Evolutionary conservation across 192 early-diverging fungal species (phyloP), one percentile per base, ranked within the genome.

Genomic region (Phycomyces nitens): DNA sequence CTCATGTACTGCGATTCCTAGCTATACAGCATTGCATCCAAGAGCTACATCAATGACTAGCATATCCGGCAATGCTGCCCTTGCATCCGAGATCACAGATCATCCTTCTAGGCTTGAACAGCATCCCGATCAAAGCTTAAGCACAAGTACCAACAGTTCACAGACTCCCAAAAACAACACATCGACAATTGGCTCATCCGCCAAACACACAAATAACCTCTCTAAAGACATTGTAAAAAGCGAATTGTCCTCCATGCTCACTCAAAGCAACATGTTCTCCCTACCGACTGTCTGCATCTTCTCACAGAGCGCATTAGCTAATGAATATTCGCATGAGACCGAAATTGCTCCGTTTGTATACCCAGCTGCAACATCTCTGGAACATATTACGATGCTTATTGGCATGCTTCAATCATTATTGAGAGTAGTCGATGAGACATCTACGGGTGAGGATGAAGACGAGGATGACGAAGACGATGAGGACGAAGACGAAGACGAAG

Each of bases 361-460:
- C 23, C 23, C 21, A 26, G 53, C 5, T 22, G 14, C 26, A 22
- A 26, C 53, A 15, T 54, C 53, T 12, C 18, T 47, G 44, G 53
- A 54, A 54, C 53, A 54, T 24, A 54, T 54, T 11, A 54, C 53
- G 2, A 26, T 54, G 53, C 53, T 54, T 54, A 29, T 54, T 54
- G 53, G 53, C 12, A 54, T 54, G 26, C 23, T 54, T 14, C 23
- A 54, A 24, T 54, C 53, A 20, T 12, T 54, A 21, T 12, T 54
- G 12, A 22, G 53, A 29, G 21, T 65, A 12, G 61, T 43, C 1
- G 64, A 57, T 23, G 55, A 57, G 34, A 38, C 43, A 57, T 6
- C 42, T 23, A 53, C 5, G 18, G 10, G 10, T 1, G 34, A 8
- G 15, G 22, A 54, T 1, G 24, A 42, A 50, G 59, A 50, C 11